Conservation (phyloP, 2,329 filamentous ascomycete genomes). For the Botrytis paeoniae region DNA sequence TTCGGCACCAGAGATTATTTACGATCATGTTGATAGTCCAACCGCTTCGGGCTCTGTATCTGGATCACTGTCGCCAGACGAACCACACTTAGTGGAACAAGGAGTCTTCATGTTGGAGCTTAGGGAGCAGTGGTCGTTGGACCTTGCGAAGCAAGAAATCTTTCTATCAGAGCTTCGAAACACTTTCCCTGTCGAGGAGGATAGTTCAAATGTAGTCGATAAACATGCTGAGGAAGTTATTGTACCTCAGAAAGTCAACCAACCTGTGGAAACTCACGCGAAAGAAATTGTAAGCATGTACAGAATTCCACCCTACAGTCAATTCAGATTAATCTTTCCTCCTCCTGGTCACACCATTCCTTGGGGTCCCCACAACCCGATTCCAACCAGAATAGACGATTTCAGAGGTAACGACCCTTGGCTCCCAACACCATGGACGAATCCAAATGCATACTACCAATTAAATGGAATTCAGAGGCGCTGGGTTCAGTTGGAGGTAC, state of each 20-base stretch:
- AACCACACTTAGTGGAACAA: neutral
- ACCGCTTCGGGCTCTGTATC: no score
- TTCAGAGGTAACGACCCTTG: neutral
- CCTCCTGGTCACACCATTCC: neutral
- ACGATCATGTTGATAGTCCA: no score
- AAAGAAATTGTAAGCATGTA: neutral
- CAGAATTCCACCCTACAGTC: neutral
- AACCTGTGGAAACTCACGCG: neutral
- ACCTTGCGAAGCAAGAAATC: neutral
- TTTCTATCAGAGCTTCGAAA: neutral
- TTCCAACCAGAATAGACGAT: neutral
- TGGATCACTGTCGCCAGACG: no score
- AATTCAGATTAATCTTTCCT: neutral
- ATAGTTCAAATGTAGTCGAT: no score
- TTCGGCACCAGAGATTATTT: neutral
- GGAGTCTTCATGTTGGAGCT: neutral
- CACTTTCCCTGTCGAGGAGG: neutral
- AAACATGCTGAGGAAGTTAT: neutral
- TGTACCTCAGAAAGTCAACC: no score
- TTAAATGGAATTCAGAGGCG: neutral
- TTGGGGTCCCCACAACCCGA: neutral
- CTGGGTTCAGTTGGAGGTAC: neutral
- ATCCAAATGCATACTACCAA: neutral
- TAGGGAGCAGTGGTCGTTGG: no score
- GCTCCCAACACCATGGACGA: neutral